phyloP scores from a whole-genome alignment of 331 rosid genomes.

The Arachis monticola region DNA sequence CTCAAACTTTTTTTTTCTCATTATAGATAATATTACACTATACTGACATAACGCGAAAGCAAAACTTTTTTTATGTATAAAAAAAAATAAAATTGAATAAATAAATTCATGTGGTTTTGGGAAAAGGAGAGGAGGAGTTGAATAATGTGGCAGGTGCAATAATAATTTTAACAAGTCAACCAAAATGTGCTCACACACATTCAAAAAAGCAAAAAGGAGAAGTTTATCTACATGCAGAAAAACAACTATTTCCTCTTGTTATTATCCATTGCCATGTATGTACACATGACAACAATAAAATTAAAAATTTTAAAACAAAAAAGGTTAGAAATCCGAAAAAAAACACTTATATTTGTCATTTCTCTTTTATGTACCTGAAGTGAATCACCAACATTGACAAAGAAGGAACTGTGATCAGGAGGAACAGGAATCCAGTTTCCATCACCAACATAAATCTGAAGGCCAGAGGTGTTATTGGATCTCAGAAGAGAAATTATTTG shows the following conservation, averaged over 20 bases:
- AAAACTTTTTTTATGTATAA: too few relatives aligned
- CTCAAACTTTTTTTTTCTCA: too few relatives aligned
- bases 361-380: slow-evolving; percentile 61
- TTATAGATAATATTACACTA: slow-evolving; percentile 6
- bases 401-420: slow-evolving; percentile 86
- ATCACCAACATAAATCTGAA: slow-evolving; percentile 76
- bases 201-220: slow-evolving; percentile 2
- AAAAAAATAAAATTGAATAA: too few relatives aligned
- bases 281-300: not conserved
- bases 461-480: slow-evolving; percentile 90
- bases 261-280: slow-evolving; percentile 50
- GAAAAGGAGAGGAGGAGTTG: too few relatives aligned
- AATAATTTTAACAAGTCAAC: slow-evolving; percentile 37
- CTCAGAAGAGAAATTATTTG: slow-evolving; percentile 89
- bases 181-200: not conserved
- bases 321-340: not conserved
- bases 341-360: not conserved
- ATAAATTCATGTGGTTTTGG: too few relatives aligned
- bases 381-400: slow-evolving; percentile 95
- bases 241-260: slow-evolving; percentile 29
- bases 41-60: slow-evolving; percentile 27
- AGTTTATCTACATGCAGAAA: slow-evolving; percentile 34
- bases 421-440: slow-evolving; percentile 90
- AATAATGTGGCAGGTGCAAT: slow-evolving; percentile 15
- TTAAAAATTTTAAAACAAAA: too few relatives aligned